These are phyloP conservation scores for Chenopodium berlandieri DNA, from an alignment of 148 eudicot species.

Conservation along the genomic window DNA sequence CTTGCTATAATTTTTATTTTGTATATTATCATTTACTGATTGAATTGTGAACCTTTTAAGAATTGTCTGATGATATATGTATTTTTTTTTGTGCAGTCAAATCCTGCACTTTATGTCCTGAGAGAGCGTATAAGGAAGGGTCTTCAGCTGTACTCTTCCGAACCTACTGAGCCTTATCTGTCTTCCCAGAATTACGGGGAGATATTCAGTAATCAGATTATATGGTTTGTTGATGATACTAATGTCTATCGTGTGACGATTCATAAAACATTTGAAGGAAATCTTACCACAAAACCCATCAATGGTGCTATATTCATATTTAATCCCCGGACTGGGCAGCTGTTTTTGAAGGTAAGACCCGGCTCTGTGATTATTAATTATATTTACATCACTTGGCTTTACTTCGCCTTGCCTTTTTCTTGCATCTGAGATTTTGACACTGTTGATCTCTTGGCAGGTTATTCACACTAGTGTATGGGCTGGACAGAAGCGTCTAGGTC, in stretches of 20 bases:
- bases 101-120: constrained; percentile 93
- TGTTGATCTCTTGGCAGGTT: constrained; percentile 51
- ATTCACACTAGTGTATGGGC: constrained; percentile 99
- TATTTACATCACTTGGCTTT: background rate
- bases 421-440: background rate
- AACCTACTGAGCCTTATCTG: constrained; percentile 96
- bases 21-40: background rate
- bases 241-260: constrained; percentile 98
- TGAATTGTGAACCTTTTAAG: background rate
- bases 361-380: too few relatives aligned
- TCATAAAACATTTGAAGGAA: constrained; percentile 98
- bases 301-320: constrained; percentile 98
- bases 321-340: constrained; percentile 94
- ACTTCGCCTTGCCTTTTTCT: background rate
- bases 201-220: constrained; percentile 96
- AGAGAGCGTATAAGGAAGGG: constrained; percentile 98
- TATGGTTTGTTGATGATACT: constrained; percentile 99
- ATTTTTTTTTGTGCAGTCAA: constrained; percentile 57
- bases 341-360: constrained; percentile 74
- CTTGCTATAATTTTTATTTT: background rate
- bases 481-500: constrained; percentile 99
- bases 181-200: constrained; percentile 99
- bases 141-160: constrained; percentile 97
- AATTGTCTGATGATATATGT: constrained; percentile 5
- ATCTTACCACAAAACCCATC: constrained; percentile 96